phyloP scores from a whole-genome alignment of 768 basidiomycete genomes.

The Tricholomella constricta region DNA sequence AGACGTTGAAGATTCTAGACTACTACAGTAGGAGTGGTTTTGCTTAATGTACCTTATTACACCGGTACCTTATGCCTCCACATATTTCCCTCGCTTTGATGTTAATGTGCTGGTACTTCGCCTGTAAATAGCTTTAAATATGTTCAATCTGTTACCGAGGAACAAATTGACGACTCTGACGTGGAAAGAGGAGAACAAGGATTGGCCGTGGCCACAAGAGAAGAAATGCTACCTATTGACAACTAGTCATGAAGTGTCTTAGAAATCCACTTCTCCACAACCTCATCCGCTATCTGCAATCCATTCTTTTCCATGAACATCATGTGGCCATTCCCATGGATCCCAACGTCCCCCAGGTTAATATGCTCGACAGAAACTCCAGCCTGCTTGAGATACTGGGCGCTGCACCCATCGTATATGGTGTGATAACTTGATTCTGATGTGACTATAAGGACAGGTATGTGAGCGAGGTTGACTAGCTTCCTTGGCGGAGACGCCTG shows the following conservation, averaged over 20 bases:
- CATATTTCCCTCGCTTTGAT: too few species aligned
- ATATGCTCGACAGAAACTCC: constrained; percentile 47
- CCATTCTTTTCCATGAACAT: constrained; percentile 58
- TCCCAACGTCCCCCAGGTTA: constrained; percentile 42
- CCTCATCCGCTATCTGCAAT: constrained; percentile 40
- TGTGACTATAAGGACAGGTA: constrained; percentile 51
- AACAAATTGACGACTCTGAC: too few species aligned
- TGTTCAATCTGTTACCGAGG: too few species aligned
- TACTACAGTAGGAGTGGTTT: too few species aligned
- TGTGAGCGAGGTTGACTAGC: constrained; percentile 40
- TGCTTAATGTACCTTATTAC: too few species aligned
- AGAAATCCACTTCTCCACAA: constrained; percentile 43
- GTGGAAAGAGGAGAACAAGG: neutral
- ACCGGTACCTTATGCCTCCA: too few species aligned
- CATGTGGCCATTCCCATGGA: constrained; percentile 57
- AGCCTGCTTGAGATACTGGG: constrained; percentile 43
- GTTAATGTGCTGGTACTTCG: too few species aligned
- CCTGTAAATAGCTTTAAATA: too few species aligned
- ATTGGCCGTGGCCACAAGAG: neutral
- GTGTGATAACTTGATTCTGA: constrained; percentile 53
- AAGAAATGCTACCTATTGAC: neutral
- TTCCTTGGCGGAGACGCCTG: constrained; percentile 44
- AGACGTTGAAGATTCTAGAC: too few species aligned
- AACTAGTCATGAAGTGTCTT: constrained; percentile 8
- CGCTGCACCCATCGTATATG: constrained; percentile 48